Base-by-base conservation (phyloP, 495 filamentous ascomycete genomes). In the Penicillium canariense region DNA sequence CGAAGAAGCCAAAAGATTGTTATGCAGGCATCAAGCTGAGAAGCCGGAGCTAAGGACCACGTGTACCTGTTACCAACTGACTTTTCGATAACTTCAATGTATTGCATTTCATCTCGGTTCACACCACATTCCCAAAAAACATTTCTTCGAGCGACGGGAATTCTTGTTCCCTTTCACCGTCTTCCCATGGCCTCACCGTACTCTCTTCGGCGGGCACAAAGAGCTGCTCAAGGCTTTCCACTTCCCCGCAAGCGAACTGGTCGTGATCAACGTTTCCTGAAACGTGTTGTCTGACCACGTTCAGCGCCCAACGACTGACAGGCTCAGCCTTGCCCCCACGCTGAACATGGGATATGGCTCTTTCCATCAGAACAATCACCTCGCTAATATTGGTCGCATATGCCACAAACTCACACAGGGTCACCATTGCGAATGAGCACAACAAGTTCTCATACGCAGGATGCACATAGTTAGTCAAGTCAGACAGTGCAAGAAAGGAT, bases 1-100 rank as follows among this genome's bases (percentile, higher is more conserved):
- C 91, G 70, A 78, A 88, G 71, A 93, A 93, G 77, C 89, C 89
- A 22, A 60, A 90, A 48, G 82, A 79, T 36, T 75, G 88, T 62
- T 68, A 78, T 56, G 82, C 91, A 39, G 88, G 82, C 18, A 73
- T 92, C 55, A 75, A 71, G 65, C 73, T 68, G 70, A 71, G 80
- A 30, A 10, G 38, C 20, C 10, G 12, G 6, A 12, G 25, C 3
- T 48, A 23, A 9, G 30, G 7, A 12, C 30, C 14, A 4, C n/a
- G n/a, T n/a, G n/a, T n/a, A n/a, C n/a, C n/a, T n/a, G n/a, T n/a
- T n/a, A n/a, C n/a, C n/a, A n/a, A n/a, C n/a, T n/a, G n/a, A n/a
- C n/a, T n/a, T n/a, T n/a, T n/a, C n/a, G n/a, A n/a, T n/a, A n/a
- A n/a, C n/a, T n/a, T n/a, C n/a, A n/a, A n/a, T n/a, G n/a, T n/a